phyloP scores from a whole-genome alignment of 1,284 basidiomycete genomes.

The Pholiota adiposa region DNA sequence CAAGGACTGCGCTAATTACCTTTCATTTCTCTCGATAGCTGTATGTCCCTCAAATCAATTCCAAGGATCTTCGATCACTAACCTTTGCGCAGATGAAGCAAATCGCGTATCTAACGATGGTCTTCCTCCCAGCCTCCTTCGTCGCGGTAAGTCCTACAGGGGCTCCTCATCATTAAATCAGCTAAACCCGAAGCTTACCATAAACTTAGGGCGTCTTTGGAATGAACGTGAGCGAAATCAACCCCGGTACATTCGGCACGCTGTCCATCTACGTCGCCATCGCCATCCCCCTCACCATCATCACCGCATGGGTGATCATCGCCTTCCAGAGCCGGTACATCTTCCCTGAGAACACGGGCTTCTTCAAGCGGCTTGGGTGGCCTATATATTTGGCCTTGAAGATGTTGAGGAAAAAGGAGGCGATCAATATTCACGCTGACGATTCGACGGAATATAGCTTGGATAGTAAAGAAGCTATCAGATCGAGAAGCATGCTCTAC shows the following conservation, averaged over 20 bases:
- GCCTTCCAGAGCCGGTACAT: slow-evolving; percentile 43
- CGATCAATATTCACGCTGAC: neutral
- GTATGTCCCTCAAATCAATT: slow-evolving; percentile 29
- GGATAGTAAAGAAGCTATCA: neutral
- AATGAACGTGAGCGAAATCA: slow-evolving; percentile 46
- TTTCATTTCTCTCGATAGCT: slow-evolving; percentile 37
- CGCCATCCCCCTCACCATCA: slow-evolving; percentile 40
- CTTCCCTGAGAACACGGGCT: slow-evolving; percentile 23
- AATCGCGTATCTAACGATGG: slow-evolving; percentile 57
- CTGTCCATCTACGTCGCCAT: slow-evolving; percentile 39
- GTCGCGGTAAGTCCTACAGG: slow-evolving; percentile 43
- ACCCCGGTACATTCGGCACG: slow-evolving; percentile 34
- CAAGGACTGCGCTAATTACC: slow-evolving; percentile 43
- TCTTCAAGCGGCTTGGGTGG: slow-evolving; percentile 31
- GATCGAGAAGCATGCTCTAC: neutral
- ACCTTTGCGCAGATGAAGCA: slow-evolving; percentile 49
- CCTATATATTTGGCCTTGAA: slow-evolving; percentile 21
- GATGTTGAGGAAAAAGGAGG: slow-evolving; percentile 7
- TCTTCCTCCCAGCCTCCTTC: slow-evolving; percentile 60
- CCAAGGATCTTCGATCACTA: slow-evolving; percentile 1
- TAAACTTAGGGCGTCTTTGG: slow-evolving; percentile 40
- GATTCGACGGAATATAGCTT: neutral
- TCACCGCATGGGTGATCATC: slow-evolving; percentile 47
- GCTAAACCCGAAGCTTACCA: slow-evolving; percentile 3
- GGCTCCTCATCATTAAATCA: neutral